Evolutionary conservation across 2,329 filamentous ascomycete genomes (phyloP).

Genomic region (Ophiostoma ips): DNA sequence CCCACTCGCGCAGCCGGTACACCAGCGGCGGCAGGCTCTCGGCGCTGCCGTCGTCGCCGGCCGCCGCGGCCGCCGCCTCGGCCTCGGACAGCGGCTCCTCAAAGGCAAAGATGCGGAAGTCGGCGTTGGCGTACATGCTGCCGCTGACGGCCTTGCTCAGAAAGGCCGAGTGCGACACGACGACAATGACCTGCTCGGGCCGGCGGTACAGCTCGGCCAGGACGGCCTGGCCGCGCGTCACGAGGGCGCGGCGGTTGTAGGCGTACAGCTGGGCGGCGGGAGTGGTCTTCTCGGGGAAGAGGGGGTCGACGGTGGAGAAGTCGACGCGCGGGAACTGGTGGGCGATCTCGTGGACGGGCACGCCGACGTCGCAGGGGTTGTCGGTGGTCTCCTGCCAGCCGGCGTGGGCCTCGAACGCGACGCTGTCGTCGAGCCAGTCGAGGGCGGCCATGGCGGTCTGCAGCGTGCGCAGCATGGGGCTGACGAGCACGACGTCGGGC

Average conservation of each 20-base stretch:
- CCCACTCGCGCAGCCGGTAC: conserved; percentile 30
- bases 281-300: conserved; percentile 49
- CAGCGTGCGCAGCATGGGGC: conserved; percentile 50
- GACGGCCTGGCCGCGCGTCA: conserved; percentile 38
- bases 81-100: conserved; percentile 14
- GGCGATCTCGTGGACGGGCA: conserved; percentile 27
- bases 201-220: conserved; percentile 36
- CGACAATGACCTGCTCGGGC: conserved; percentile 47
- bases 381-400: conserved; percentile 45
- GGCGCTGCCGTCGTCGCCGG: conserved; percentile 6
- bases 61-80: neutral
- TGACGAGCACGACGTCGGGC: conserved; percentile 43
- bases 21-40: conserved; percentile 12
- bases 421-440: conserved; percentile 41
- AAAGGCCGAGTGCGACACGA: conserved; percentile 53
- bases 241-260: conserved; percentile 36
- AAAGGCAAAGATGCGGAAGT: conserved; percentile 51
- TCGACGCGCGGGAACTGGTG: conserved; percentile 41
- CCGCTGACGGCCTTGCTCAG: conserved; percentile 42
- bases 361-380: conserved; percentile 49
- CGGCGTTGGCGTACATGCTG: conserved; percentile 44
- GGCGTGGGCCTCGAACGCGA: conserved; percentile 42
- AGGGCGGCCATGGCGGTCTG: conserved; percentile 47
- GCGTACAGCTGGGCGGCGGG: conserved; percentile 32
- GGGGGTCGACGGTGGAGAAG: conserved; percentile 41